A percentile compares a stretch with the other conserved stretches of the same genome.
Conservation (phyloP, 1,284 basidiomycete species). For the Coniophora puteana region DNA sequence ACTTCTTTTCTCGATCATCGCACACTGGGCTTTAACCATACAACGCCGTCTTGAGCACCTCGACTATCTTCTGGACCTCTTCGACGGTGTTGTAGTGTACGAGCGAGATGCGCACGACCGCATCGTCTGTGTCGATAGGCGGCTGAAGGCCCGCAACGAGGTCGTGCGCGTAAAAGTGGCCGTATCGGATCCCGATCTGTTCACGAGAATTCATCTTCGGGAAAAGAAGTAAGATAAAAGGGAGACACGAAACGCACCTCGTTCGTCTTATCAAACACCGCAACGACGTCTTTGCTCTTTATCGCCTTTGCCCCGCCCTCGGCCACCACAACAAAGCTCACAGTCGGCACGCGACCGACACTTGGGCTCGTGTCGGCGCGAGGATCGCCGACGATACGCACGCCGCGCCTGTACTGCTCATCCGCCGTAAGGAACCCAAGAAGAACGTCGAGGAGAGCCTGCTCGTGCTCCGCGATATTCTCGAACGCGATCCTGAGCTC, state of each 20-base stretch:
- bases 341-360: slow-evolving; percentile 58
- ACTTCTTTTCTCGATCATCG: no score
- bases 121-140: slow-evolving; percentile 57
- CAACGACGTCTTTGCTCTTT: slow-evolving; percentile 62
- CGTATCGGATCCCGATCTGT: slow-evolving; percentile 74
- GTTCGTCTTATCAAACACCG: slow-evolving; percentile 53
- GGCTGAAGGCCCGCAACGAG: slow-evolving; percentile 52
- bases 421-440: slow-evolving; percentile 37
- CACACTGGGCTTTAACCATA: no score
- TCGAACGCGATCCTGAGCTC: no score
- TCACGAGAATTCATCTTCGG: slow-evolving; percentile 1
- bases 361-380: slow-evolving; percentile 42
- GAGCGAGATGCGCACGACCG: slow-evolving; percentile 72
- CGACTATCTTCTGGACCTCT: slow-evolving; percentile 60
- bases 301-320: slow-evolving; percentile 47
- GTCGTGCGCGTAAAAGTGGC: slow-evolving; percentile 77
- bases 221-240: slow-evolving; percentile 1
- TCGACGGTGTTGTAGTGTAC: slow-evolving; percentile 78
- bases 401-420: slow-evolving; percentile 48
- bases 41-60: slow-evolving; percentile 51
- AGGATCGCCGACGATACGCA: slow-evolving; percentile 68
- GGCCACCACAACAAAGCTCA: slow-evolving; percentile 69
- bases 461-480: slow-evolving; percentile 44
- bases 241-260: slow-evolving; percentile 45
- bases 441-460: slow-evolving; percentile 36